Evolutionary conservation across 306 rosid genomes (phyloP).

Genomic region (Castanopsis chinensis): DNA sequence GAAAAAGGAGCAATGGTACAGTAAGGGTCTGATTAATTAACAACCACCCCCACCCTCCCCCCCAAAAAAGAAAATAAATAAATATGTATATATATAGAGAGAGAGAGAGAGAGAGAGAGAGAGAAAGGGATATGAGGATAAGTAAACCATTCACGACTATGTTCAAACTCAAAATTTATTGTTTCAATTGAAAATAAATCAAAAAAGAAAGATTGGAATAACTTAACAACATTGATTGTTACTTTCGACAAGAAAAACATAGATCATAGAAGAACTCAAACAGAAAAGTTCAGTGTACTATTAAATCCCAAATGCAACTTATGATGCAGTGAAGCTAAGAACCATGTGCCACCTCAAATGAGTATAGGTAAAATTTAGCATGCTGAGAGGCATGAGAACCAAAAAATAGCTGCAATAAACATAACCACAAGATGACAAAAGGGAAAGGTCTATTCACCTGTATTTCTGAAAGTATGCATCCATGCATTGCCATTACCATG

Average conservation of each 20-base stretch:
- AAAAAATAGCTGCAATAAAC: neutral
- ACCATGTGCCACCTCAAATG: neutral
- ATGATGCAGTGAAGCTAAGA: neutral
- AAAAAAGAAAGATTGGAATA: neutral
- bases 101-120: no score
- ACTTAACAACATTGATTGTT: neutral
- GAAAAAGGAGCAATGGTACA: neutral
- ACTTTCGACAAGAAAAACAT: neutral
- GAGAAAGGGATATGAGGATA: neutral
- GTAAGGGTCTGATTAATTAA: neutral
- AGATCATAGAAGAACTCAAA: neutral
- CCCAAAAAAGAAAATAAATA: no score
- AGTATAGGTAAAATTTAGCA: neutral
- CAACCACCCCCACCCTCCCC: no score
- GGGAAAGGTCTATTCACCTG: conserved; percentile 42
- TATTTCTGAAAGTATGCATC: conserved; percentile 79
- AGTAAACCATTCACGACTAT: neutral
- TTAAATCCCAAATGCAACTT: neutral
- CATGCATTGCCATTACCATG: conserved; percentile 88
- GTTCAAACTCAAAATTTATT: neutral
- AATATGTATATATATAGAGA: no score
- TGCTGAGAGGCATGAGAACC: neutral
- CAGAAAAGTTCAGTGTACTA: neutral
- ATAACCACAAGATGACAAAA: neutral
- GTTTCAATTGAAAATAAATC: neutral